phyloP scores from a whole-genome alignment of 345 rosid species.

The Eucalyptus coolabah region DNA sequence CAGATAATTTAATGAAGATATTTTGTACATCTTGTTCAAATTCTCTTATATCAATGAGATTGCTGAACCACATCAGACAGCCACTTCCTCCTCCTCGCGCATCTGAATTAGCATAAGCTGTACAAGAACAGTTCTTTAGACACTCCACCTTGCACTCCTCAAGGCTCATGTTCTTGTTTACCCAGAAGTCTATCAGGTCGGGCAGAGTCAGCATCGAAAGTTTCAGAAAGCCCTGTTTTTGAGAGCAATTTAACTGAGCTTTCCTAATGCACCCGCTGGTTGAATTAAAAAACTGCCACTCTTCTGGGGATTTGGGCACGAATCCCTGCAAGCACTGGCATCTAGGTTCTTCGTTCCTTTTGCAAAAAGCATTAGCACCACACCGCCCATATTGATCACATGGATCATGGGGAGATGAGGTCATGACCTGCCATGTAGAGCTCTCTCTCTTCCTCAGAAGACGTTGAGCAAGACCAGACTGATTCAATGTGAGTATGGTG shows the following conservation, averaged over 20 bases:
- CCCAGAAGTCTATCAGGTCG: constrained; percentile 1
- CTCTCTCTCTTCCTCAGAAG: neutral
- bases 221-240: neutral
- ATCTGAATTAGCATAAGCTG: constrained; percentile 10
- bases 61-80: constrained; percentile 9
- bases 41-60: neutral
- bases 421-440: neutral
- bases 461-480: neutral
- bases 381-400: neutral
- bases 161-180: constrained; percentile 2
- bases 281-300: constrained; percentile 14
- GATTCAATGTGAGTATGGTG: neutral
- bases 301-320: constrained; percentile 2
- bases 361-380: neutral
- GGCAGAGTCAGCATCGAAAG: neutral
- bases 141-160: constrained; percentile 8
- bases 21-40: neutral
- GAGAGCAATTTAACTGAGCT: neutral
- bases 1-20: neutral
- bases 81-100: constrained; percentile 10
- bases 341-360: neutral
- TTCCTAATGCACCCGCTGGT: neutral
- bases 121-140: constrained; percentile 14
- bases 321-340: constrained; percentile 26
- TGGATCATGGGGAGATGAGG: neutral